A percentile compares a stretch with the other conserved stretches of the same genome.
These are phyloP conservation scores for Angophora floribunda DNA, from an alignment of 345 rosid species.

Conservation along the genomic window DNA sequence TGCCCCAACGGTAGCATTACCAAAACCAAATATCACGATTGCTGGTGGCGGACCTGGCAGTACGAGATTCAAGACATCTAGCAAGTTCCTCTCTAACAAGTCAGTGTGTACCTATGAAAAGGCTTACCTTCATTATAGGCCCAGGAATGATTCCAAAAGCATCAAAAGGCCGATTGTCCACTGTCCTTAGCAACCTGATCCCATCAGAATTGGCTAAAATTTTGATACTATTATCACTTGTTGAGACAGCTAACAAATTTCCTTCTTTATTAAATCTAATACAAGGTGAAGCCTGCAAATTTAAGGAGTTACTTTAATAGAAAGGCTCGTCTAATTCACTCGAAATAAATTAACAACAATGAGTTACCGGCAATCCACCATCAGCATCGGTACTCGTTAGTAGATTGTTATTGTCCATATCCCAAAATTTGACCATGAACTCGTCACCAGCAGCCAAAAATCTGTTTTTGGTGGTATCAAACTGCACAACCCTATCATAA, in stretches of 20 bases:
- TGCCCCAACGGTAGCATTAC: no score
- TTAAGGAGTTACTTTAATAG: rapidly evolving
- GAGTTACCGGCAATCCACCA: constrained; percentile 68
- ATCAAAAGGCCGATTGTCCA: constrained; percentile 11
- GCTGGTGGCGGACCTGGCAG: no score
- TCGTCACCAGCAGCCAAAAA: constrained; percentile 83
- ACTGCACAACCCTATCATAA: constrained; percentile 51
- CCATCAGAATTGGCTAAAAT: constrained; percentile 26
- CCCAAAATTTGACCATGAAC: constrained; percentile 63
- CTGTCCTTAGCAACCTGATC: constrained; percentile 8
- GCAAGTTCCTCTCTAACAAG: neutral
- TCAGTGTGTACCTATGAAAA: neutral
- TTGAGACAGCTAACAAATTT: constrained; percentile 27
- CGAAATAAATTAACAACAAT: neutral
- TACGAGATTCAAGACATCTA: neutral
- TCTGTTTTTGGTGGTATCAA: constrained; percentile 66
- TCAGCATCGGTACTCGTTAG: constrained; percentile 60
- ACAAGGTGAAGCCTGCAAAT: constrained; percentile 28
- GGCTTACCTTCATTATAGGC: constrained; percentile 43
- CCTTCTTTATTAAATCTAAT: constrained; percentile 39
- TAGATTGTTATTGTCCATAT: constrained; percentile 43
- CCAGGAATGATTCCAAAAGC: constrained; percentile 8
- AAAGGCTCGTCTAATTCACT: neutral
- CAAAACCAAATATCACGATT: no score
- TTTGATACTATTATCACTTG: constrained; percentile 25